Evolutionary conservation across 148 eudicot genomes (phyloP).

Genomic region (Pharnaceum exiguum): DNA sequence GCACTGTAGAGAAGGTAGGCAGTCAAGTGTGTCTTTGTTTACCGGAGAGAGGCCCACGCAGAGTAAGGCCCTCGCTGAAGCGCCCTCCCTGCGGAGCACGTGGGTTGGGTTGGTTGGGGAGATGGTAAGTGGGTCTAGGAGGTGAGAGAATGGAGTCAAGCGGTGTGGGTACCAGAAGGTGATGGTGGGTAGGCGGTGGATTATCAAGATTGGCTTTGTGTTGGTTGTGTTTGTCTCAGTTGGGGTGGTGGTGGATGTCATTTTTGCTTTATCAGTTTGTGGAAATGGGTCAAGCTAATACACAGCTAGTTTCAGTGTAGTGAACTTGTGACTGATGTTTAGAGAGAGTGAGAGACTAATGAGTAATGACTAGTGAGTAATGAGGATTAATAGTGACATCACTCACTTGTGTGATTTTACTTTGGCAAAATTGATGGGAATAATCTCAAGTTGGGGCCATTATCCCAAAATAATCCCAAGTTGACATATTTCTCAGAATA

Average conservation of each 20-base stretch:
- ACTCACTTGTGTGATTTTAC: too few relatives aligned
- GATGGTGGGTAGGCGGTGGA: conserved; percentile 32
- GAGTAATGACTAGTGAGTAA: too few relatives aligned
- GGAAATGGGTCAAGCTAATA: too few relatives aligned
- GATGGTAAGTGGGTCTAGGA: conserved; percentile 43
- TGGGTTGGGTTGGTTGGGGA: conserved; percentile 37
- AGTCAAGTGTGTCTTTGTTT: conserved; percentile 28
- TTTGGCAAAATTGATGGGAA: too few relatives aligned
- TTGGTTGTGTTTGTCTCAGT: background rate
- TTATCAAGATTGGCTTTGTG: conserved; percentile 18
- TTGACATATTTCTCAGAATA: too few relatives aligned
- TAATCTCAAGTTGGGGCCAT: too few relatives aligned
- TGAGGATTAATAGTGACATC: too few relatives aligned
- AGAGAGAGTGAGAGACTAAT: too few relatives aligned
- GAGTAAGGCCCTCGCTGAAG: conserved; percentile 36
- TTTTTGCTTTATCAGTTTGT: too few relatives aligned
- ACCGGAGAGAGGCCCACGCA: conserved; percentile 45
- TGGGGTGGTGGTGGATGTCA: background rate
- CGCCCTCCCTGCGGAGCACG: conserved; percentile 20
- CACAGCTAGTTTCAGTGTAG: too few relatives aligned
- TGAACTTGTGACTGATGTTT: too few relatives aligned
- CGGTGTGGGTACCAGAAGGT: conserved; percentile 11
- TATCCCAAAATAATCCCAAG: too few relatives aligned
- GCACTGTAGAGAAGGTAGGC: conserved; percentile 50
- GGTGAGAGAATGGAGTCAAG: conserved; percentile 28